Conservation (phyloP, 345 rosid species). For the Melaleuca quinquenervia region DNA sequence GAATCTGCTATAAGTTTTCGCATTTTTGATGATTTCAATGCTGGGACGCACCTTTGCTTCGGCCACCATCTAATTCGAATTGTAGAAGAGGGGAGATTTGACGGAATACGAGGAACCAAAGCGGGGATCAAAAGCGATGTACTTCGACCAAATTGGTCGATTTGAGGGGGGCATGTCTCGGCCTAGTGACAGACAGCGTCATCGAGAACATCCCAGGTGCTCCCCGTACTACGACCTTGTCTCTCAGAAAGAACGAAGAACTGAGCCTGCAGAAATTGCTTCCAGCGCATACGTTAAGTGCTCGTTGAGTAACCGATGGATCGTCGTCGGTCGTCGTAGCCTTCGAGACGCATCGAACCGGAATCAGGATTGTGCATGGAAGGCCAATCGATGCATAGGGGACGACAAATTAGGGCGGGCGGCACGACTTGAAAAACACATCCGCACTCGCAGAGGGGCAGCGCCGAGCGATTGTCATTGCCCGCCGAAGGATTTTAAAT, state of each 20-base stretch:
- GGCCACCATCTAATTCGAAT: not conserved
- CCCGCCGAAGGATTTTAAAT: not conserved
- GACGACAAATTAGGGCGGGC: not conserved
- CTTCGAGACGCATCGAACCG: not conserved
- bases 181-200: not conserved
- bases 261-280: not conserved
- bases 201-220: not conserved
- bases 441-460: not conserved
- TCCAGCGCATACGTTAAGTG: not conserved
- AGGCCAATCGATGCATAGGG: not conserved
- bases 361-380: not conserved
- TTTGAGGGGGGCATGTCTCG: not conserved
- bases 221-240: not conserved
- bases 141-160: not conserved
- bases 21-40: not conserved
- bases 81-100: not conserved
- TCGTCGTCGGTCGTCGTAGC: not conserved
- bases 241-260: not conserved
- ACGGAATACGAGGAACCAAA: not conserved
- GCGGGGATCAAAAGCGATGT: not conserved
- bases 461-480: not conserved
- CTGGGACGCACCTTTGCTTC: not conserved
- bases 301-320: not conserved
- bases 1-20: not conserved
- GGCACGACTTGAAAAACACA: not conserved